Percentiles rank a stretch among this genome's conserved stretches.
Conservation (phyloP, 306 rosid species). For the Prunus campanulata region DNA sequence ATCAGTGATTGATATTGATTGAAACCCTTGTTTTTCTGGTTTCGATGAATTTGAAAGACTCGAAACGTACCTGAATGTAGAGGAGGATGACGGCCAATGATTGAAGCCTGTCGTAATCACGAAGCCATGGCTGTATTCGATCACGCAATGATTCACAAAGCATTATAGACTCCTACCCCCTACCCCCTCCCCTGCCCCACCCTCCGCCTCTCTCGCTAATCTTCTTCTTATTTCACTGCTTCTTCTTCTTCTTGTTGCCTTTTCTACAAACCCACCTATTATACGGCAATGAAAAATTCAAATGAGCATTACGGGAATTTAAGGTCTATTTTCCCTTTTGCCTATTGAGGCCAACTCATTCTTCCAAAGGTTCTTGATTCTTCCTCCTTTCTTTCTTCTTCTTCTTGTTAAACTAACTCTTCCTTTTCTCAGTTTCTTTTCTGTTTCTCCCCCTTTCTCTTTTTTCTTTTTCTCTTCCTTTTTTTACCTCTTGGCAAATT, state of each 20-base stretch:
- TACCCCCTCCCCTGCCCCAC: not conserved
- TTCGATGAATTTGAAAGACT: not conserved
- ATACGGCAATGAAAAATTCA: not conserved
- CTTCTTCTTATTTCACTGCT: not conserved
- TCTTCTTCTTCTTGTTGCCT: not conserved
- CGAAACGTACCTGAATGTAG: conserved; percentile 67
- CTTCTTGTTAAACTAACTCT: not conserved
- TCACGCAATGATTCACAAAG: conserved; percentile 66
- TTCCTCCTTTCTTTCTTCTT: not conserved
- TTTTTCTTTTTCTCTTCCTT: not conserved
- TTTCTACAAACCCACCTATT: not conserved
- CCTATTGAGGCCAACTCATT: not conserved
- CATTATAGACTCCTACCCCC: conserved; percentile 46
- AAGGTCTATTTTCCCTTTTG: not conserved
- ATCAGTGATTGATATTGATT: not conserved
- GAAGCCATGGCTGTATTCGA: conserved; percentile 78
- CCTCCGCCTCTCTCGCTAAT: not conserved
- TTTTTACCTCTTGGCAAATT: not conserved
- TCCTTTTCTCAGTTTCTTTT: not conserved
- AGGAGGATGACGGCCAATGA: conserved; percentile 72
- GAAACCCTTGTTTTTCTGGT: not conserved
- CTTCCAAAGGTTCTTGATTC: no score
- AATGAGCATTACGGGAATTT: not conserved
- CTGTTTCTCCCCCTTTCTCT: not conserved
- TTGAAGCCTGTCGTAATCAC: conserved; percentile 90